Evolutionary conservation across 345 rosid species (phyloP).

Genomic region (Rhizophora mangle): DNA sequence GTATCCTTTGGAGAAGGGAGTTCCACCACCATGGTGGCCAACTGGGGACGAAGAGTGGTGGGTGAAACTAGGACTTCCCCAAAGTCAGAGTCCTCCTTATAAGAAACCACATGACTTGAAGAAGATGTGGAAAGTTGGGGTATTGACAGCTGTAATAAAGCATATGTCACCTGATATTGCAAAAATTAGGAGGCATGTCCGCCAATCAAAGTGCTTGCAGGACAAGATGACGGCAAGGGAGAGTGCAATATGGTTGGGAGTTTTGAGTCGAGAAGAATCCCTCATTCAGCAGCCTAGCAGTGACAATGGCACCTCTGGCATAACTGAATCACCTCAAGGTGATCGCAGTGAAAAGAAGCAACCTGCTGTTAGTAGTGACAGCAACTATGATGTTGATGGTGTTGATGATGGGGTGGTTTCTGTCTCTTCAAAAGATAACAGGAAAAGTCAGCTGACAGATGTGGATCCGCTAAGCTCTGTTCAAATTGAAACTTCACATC

Average conservation of each 20-base stretch:
- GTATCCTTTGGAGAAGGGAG: slow-evolving; percentile 83
- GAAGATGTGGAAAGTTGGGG: slow-evolving; percentile 99
- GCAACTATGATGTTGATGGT: slow-evolving; percentile 88
- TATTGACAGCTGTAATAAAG: slow-evolving; percentile 89
- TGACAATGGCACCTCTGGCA: slow-evolving; percentile 77
- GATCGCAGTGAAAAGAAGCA: slow-evolving; percentile 43
- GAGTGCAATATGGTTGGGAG: slow-evolving; percentile 97
- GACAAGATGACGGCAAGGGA: slow-evolving; percentile 99
- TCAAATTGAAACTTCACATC: slow-evolving; percentile 18
- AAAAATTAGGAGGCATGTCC: slow-evolving; percentile 87
- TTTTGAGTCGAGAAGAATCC: slow-evolving; percentile 81
- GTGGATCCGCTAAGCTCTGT: slow-evolving; percentile 28
- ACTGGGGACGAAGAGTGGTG: slow-evolving; percentile 94
- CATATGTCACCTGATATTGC: slow-evolving; percentile 97
- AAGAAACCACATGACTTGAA: slow-evolving; percentile 96
- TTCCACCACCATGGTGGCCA: slow-evolving; percentile 99
- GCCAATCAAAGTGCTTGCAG: slow-evolving; percentile 95
- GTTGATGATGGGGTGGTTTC: slow-evolving; percentile 65
- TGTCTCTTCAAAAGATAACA: slow-evolving; percentile 73
- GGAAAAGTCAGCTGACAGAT: slow-evolving; percentile 42
- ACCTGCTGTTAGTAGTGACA: slow-evolving; percentile 51
- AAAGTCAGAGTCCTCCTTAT: slow-evolving; percentile 77
- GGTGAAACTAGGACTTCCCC: slow-evolving; percentile 59
- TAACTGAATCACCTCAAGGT: slow-evolving; percentile 62
- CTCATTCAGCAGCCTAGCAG: slow-evolving; percentile 72